Base-by-base conservation (phyloP, 2,329 filamentous ascomycete species). In the Fusarium sp. region DNA sequence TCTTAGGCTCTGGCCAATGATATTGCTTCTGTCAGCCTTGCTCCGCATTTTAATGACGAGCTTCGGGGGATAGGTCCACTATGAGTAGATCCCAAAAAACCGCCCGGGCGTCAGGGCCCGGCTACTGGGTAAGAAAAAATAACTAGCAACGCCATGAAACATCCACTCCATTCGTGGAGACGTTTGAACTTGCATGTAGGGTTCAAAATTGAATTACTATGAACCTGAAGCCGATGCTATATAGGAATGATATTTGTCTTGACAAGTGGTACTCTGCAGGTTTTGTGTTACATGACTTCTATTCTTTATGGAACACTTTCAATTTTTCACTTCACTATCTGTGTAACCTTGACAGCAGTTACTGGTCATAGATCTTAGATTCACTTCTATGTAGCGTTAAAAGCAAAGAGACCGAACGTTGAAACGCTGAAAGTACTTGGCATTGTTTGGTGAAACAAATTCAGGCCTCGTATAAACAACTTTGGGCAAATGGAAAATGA, bases 11-110 rank as follows among this genome's bases (percentile, higher is more conserved):
- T 16, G n/a, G 5, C 41, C 41, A 43, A 43, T 43, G 6, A 16
- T 25, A 12, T 6, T 28, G 49, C 18, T 21, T 7, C 18, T 13
- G 23, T 53, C 18, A 14, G 32, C 14, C 49, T 51, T 53, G 49
- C n/a, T 25, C 49, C 49, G 49, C 49, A 53, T 41, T 53, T 28
- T n/a, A 23, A 53, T 53, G 49, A 53, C 34, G 48, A 40, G 49
- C 18, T 41, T 53, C 34, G n/a, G 34, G 23, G 49, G 23, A 9
- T 5, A n/a, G 49, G 37, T 53, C 49, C 49, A 53, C 49, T 53
- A 51, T 25, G 41, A 41, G 49, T 23, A 53, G 49, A 53, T 53
- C 49, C 23, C 11, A 16, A 51, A 37, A 25, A 53, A 42, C 18
- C 7, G 34, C 49, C 49, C 49, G 49, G 41, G 49, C 49, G 32